Evolutionary conservation across 495 filamentous ascomycete genomes (phyloP), one percentile per base, ranked within the genome.

Genomic region (Penicillium bialowiezense): DNA sequence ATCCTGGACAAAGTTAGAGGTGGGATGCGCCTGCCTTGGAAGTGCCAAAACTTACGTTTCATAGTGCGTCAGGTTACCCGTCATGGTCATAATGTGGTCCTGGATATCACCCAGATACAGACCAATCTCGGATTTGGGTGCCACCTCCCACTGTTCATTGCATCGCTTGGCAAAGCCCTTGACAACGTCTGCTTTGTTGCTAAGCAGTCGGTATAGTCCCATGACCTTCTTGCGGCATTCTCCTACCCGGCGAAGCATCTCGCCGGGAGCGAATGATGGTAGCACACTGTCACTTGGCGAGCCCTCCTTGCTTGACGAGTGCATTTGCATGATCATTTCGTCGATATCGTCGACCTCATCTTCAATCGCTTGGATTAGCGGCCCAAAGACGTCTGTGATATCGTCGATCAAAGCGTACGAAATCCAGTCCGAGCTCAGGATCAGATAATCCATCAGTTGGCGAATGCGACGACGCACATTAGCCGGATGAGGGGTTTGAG

Each of bases 121-220:
- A 6, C 93, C 92, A 68, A 98, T 97, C 67, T 98, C 93, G 26
- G 87, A 91, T 50, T 92, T 78, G 42, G 93, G 93, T 20, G 93
- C 95, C 35, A 98, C 86, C 59, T 96, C 89, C 90, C 93, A 98
- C 53, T 92, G 89, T 72, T 98, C 93, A 57, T 96, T 98, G 67
- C 93, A 98, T 15, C 93, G 78, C 72, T 98, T 98, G n/a, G 93
- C 93, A 54, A 98, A 97, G 2, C 93, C 91, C 73, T 97, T 97
- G 71, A 98, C 97, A 20, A 98, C 93, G 58, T 98, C 93, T 8
- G 92, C 93, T 73, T 98, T 98, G 68, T 93, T 96, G 55, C 93
- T 93, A 17, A 98, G 76, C 36, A 98, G 76, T 26, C 93, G 80
- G 64, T 96, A 97, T 50, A 97, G 72, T 40, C 83, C 83, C 93